Base-by-base conservation (phyloP, 495 filamentous ascomycete genomes). In the Aspergillus diversus region DNA sequence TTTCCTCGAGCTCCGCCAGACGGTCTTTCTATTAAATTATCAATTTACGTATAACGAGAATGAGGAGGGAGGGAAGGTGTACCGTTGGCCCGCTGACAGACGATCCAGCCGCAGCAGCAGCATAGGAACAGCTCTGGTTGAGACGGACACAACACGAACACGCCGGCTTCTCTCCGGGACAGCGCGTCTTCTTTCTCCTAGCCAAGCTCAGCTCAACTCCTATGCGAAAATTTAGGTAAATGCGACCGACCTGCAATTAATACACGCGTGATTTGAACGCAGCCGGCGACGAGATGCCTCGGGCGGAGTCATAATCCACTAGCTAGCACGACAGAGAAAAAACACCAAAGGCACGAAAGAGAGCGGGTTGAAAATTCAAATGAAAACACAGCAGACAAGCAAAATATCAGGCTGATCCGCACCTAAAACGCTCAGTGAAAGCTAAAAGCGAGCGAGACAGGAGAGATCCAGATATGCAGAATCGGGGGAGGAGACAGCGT, bases 111-210 rank as follows among this genome's bases (percentile, higher is more conserved):
- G 64, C 61, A 0, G 70, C 46, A 0, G 69, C 35, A 0, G 76
- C 69, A 63, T 81, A 82, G n/a, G 72, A 70, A 65, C 79, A 82
- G 33, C 67, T 34, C 65, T 82, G 78, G 54, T 75, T 72, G 21
- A 82, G 70, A 11, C 79, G 73, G 7, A 77, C 66, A 61, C 79
- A 82, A 61, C 74, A 79, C 16, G 79, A 82, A 53, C 79, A 82
- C 1, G 74, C 65, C 11, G 79, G 79, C 55, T 74, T 79, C 63
- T 82, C 79, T 7, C 77, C 79, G 2, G 79, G 79, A 65, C 79
- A 82, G 21, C 79, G 76, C 12, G 71, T 79, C 58, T 82, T 82
- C 66, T 82, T 81, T 59, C 78, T 64, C 68, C 77, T 81, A 43
- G 48, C 57, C 34, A 9, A 34, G 12, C 59, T 62, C n/a, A 69